Percentiles rank a stretch among this genome's conserved stretches.
phyloP scores from a whole-genome alignment of 2,329 filamentous ascomycete genomes.

The Diaporthe australafricana region DNA sequence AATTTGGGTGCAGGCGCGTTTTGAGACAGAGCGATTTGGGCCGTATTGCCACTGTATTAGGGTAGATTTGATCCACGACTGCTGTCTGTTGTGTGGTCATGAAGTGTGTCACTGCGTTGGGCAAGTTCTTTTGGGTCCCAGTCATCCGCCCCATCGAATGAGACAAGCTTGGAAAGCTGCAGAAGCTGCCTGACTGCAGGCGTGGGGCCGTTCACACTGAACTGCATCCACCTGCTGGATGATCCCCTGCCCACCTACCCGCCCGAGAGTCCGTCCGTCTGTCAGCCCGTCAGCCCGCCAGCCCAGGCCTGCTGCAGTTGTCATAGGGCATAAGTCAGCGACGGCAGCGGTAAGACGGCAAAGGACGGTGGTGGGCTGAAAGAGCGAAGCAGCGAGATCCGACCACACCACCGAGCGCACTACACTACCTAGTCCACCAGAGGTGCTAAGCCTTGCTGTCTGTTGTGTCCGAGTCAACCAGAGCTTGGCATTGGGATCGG shows the following conservation, averaged over 20 bases:
- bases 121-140: background rate
- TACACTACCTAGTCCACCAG: no score
- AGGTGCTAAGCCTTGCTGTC: background rate
- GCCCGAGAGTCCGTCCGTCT: background rate
- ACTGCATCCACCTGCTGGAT: slow-evolving; percentile 3
- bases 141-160: background rate
- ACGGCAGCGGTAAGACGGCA: background rate
- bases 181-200: slow-evolving; percentile 7
- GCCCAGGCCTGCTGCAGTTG: background rate
- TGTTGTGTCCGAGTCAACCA: slow-evolving; percentile 15
- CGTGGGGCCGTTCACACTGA: background rate
- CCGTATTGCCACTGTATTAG: background rate
- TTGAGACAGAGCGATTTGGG: background rate
- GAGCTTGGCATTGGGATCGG: slow-evolving; percentile 20
- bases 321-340: slow-evolving; percentile 5
- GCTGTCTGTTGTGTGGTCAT: background rate
- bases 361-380: background rate
- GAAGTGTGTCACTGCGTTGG: background rate
- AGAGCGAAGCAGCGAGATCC: slow-evolving; percentile 27
- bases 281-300: slow-evolving; percentile 8
- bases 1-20: background rate
- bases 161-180: background rate
- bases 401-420: background rate
- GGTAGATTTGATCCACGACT: no score
- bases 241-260: background rate